Base-by-base conservation (phyloP, 1,284 basidiomycete species). In the Sanghuangporus sanghuang region DNA sequence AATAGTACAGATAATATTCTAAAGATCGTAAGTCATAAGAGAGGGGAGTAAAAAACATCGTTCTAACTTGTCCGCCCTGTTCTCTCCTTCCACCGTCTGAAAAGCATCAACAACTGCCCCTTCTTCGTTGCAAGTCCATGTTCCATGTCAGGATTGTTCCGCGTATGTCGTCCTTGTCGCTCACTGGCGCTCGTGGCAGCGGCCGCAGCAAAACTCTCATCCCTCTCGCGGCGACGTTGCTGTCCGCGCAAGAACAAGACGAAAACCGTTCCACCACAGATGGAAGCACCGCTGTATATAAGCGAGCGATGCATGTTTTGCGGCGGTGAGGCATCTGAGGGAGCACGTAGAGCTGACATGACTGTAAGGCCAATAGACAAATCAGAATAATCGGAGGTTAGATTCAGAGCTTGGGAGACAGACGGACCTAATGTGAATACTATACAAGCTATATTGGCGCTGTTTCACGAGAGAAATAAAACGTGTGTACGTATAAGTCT, bases 371-470 rank as follows among this genome's bases (percentile, higher is more conserved):
- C 27, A 32, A 32, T 32, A 32, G 27, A 32, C 4, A 32, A 32
- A 32, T 32, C 27, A 32, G 27, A 32, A 4, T 32, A 2, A 32
- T 32, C 27, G 27, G 27, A 32, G 27, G 27, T 32, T 32, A 32
- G 4, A 32, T 32, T 32, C 0, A 3, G 27, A 32, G 27, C 4
- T 32, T 32, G 27, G 2, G 21, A 44, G 16, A 39, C 7, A 27
- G 3, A 58, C 83, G 56, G 67, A 89, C 89, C 76, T 3, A 90
- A 74, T 16, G 90, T 79, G 68, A 89, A 87, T n/a, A 87, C 73
- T 40, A 91, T 76, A 14, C 79, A 76, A 61, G 86, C 78, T 0
- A 87, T 64, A 69, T 92, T 93, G 21, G 84, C 86, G 48, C 87
- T 89, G 67, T 40, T 32, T 0, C 2, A 35, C 3, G 32, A 6